Evolutionary conservation across 805 yeast species (phyloP).

Genomic region (Hagleromyces aurorensis): DNA sequence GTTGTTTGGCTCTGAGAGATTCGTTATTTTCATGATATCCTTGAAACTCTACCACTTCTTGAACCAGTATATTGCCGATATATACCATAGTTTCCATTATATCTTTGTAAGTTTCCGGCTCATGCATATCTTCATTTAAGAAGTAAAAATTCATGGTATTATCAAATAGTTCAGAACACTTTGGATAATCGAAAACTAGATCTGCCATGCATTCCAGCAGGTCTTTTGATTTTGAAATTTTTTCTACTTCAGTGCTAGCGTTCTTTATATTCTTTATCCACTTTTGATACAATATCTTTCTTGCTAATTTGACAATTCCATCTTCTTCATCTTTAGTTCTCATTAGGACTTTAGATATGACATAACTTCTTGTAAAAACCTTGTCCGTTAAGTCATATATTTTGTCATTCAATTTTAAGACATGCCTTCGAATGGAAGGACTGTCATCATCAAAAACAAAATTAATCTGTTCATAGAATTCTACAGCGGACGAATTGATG

Average conservation of each 20-base stretch:
- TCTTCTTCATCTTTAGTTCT: conserved; percentile 69
- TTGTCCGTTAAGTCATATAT: conserved; percentile 37
- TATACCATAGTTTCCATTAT: conserved; percentile 11
- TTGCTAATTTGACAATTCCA: conserved; percentile 38
- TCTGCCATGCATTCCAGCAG: conserved; percentile 33
- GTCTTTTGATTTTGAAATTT: conserved; percentile 8
- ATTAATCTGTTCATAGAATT: conserved; percentile 43
- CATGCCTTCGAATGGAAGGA: conserved; percentile 54
- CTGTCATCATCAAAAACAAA: conserved; percentile 47
- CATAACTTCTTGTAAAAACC: conserved; percentile 31
- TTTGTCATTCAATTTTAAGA: conserved; percentile 42
- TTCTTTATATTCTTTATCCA: conserved; percentile 29
- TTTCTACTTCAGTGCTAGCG: conserved; percentile 8
- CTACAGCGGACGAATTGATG: conserved; percentile 31
- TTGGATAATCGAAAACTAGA: conserved; percentile 33
- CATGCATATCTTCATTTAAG: conserved; percentile 26
- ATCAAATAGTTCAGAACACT: conserved; percentile 39
- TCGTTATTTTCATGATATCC: conserved; percentile 23
- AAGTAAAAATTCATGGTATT: conserved; percentile 40
- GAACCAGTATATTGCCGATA: conserved; percentile 21
- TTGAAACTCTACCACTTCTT: conserved; percentile 22
- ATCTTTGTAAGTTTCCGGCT: conserved; percentile 4
- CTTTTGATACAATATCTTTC: conserved; percentile 30
- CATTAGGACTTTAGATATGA: conserved; percentile 45
- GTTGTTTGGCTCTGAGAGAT: not conserved